phyloP scores from a whole-genome alignment of 2,329 filamentous ascomycete genomes.

The Calycina herbarum region DNA sequence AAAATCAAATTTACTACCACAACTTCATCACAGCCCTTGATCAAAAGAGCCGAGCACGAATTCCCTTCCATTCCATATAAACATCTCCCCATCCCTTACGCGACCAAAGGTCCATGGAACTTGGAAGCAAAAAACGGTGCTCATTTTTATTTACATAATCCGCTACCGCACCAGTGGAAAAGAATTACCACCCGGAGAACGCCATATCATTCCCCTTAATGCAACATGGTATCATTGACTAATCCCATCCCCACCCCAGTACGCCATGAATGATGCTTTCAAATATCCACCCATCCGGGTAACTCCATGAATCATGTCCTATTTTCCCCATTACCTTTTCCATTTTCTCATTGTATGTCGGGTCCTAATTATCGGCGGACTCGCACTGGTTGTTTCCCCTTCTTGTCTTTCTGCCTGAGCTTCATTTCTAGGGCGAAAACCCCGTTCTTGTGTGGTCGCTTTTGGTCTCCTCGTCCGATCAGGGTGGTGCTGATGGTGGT shows the following conservation, averaged over 20 bases:
- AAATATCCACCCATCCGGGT: background rate
- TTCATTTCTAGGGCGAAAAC: constrained; percentile 63
- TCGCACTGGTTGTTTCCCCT: constrained; percentile 46
- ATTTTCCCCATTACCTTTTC: background rate
- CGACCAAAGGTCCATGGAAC: no score
- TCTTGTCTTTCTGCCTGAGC: constrained; percentile 48
- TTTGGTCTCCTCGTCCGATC: constrained; percentile 40
- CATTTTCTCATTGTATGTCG: background rate
- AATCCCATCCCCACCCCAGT: background rate
- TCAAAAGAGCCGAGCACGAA: no score
- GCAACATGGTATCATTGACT: constrained; percentile 7
- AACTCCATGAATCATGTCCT: background rate
- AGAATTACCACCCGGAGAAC: background rate
- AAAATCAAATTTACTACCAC: no score
- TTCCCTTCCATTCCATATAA: no score
- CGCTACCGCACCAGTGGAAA: background rate
- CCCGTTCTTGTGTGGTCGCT: constrained; percentile 45
- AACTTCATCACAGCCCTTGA: no score
- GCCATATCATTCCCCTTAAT: background rate
- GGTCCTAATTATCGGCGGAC: background rate
- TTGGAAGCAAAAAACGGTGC: no score
- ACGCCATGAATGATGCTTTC: background rate
- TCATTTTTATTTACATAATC: no score
- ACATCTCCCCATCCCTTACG: no score
- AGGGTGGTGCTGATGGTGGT: constrained; percentile 54